Evolutionary conservation across 306 rosid genomes (phyloP), one percentile per base, ranked within the genome.

Genomic region (Canavalia ensiformis): DNA sequence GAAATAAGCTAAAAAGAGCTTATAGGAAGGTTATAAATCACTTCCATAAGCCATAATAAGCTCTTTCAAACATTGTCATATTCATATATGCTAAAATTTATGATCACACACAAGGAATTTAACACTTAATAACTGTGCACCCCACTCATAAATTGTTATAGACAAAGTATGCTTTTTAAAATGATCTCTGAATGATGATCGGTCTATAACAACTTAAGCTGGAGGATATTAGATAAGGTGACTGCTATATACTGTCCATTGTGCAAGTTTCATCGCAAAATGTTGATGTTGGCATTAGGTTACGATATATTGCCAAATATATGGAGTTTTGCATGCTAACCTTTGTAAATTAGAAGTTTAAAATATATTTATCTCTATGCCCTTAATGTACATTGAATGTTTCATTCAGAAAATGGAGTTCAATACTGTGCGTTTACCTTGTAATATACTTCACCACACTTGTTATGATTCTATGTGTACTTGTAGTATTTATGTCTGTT

Each of bases 281-380:
- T 78, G 68, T 72, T 25, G 46, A 39, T 29, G 30, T 42, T 72
- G 64, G 35, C 33, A 72, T 18, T 71, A 59, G 44, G 54, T 35
- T 79, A 45, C 75, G 76, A 74, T 76, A 68, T 64, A 47, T 75
- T 69, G 44, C 65, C 35, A 78, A 70, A 74, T 11, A 46, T 62
- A 52, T 68, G 44, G 51, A 31, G 34, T 41, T 72, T 51, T 58
- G 45, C 33, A 9, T 39, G 72, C 47, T 30, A 71, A 52, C 41
- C 10, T 63, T 30, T 69, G 42, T 70, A 39, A 78, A 63, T 54
- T 75, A 13, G 1, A 18, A 59, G 28, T 64, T 70, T 47, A 74
- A 47, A 18, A 64, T 80, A 6, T 67, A 4, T 57, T 8, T 11
- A 66, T 78, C 34, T 55, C 3, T 11, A 5, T 60, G 50, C 71